A percentile compares a stretch with the other conserved stretches of the same genome.
phyloP scores from a whole-genome alignment of 2,329 filamentous ascomycete species.

The Penicillium aurantiogriseum region DNA sequence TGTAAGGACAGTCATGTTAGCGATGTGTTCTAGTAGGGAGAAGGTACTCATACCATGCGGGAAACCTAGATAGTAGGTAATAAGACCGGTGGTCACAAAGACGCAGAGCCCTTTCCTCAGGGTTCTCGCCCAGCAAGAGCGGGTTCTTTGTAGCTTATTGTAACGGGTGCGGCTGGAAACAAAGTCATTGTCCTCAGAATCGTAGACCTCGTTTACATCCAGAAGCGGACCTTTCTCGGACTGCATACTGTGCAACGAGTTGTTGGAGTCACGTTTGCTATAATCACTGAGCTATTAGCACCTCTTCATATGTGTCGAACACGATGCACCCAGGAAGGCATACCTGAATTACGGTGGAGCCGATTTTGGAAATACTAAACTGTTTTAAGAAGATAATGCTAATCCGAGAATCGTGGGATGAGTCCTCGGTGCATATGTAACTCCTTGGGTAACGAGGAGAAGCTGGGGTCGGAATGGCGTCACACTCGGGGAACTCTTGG shows the following conservation, averaged over 20 bases:
- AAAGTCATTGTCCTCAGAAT: conserved; percentile 1
- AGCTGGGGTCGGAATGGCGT: conserved; percentile 4
- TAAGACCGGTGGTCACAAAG: conserved; percentile 7
- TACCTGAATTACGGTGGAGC: neutral
- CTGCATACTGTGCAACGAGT: conserved; percentile 4
- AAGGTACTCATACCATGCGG: conserved; percentile 3
- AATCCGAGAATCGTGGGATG: neutral
- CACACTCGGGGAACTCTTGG: neutral
- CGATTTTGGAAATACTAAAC: neutral
- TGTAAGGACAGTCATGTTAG: neutral
- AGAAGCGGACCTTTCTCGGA: conserved; percentile 10
- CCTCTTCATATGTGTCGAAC: neutral
- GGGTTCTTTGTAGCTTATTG: conserved; percentile 7
- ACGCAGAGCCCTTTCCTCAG: conserved; percentile 9
- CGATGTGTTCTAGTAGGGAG: too few species aligned
- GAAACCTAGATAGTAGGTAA: conserved; percentile 8
- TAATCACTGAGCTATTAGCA: conserved; percentile 12
- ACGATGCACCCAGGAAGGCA: neutral
- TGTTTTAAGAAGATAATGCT: neutral
- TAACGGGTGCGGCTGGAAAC: conserved; percentile 1
- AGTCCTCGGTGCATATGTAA: neutral
- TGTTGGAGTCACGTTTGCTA: conserved; percentile 7
- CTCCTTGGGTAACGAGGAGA: neutral
- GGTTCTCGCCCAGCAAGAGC: conserved; percentile 3
- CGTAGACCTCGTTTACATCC: neutral